phyloP scores from a whole-genome alignment of 176 grass and related monocot genomes.

The Avena sativa region DNA sequence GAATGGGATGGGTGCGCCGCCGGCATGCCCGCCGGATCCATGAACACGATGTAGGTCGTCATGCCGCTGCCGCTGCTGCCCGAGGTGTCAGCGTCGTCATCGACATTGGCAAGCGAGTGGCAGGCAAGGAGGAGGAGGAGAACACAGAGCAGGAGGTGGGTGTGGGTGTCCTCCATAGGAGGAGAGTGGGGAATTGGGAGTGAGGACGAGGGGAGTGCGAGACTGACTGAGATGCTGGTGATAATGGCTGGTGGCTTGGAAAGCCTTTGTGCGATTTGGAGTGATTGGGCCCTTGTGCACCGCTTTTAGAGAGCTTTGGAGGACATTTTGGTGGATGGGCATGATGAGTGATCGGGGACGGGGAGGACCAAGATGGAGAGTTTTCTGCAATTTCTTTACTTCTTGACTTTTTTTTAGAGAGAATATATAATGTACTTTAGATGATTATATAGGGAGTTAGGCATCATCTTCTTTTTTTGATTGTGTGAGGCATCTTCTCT shows the following conservation, averaged over 20 bases:
- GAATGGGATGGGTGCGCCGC: constrained; percentile 57
- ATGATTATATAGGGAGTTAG: too few relatives aligned
- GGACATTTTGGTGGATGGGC: constrained; percentile 27
- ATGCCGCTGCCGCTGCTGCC: constrained; percentile 22
- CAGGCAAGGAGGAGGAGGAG: constrained; percentile 37
- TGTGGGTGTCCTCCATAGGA: constrained; percentile 45
- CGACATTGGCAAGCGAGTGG: constrained; percentile 24
- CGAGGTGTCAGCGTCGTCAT: neutral
- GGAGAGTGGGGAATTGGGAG: neutral
- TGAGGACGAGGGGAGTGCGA: constrained; percentile 7
- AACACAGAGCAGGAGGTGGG: constrained; percentile 35
- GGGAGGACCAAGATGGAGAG: neutral
- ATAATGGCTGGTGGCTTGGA: constrained; percentile 42
- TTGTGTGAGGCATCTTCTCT: too few relatives aligned
- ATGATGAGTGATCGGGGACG: constrained; percentile 2
- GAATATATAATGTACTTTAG: too few relatives aligned
- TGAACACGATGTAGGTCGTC: constrained; percentile 92
- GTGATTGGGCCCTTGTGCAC: constrained; percentile 25
- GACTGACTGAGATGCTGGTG: constrained; percentile 30
- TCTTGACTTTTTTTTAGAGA: neutral
- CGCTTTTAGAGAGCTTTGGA: constrained; percentile 33
- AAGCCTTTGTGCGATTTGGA: neutral
- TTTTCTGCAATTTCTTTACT: neutral
- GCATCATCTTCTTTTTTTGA: too few relatives aligned
- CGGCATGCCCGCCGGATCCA: constrained; percentile 68